Evolutionary conservation across 192 early-diverging fungal species (phyloP).

Genomic region (Podila horticola): DNA sequence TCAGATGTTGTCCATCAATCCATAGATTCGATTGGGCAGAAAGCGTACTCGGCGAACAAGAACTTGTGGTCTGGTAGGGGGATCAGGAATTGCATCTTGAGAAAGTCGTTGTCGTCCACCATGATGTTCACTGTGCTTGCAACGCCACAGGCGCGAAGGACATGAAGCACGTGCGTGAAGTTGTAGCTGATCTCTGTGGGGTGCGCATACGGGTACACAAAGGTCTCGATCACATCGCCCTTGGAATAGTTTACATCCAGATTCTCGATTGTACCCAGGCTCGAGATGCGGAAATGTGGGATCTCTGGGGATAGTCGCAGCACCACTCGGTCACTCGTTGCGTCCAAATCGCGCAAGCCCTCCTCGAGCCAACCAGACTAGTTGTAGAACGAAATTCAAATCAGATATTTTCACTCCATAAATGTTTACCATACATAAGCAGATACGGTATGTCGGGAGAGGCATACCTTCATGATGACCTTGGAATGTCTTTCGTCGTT

Average conservation of each 20-base stretch:
- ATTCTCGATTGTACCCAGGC: slow-evolving; percentile 45
- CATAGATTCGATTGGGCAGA: slow-evolving; percentile 21
- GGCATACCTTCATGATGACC: slow-evolving; percentile 33
- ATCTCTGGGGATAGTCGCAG: slow-evolving; percentile 42
- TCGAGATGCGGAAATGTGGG: slow-evolving; percentile 42
- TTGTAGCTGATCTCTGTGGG: slow-evolving; percentile 40
- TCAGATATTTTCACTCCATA: not conserved
- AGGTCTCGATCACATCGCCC: slow-evolving; percentile 42
- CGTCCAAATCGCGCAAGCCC: slow-evolving; percentile 40
- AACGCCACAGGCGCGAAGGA: slow-evolving; percentile 26
- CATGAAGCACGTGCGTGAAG: slow-evolving; percentile 34
- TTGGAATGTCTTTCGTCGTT: slow-evolving; percentile 28
- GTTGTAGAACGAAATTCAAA: not conserved
- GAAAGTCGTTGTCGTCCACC: slow-evolving; percentile 33
- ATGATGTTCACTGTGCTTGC: slow-evolving; percentile 27
- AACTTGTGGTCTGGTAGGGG: slow-evolving; percentile 27
- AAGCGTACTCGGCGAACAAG: slow-evolving; percentile 35
- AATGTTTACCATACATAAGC: not conserved
- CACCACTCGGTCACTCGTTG: slow-evolving; percentile 38
- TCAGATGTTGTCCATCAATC: slow-evolving; percentile 5
- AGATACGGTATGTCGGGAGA: not conserved
- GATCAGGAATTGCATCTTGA: slow-evolving; percentile 41
- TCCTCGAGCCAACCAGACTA: slow-evolving; percentile 48
- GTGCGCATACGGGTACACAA: slow-evolving; percentile 12
- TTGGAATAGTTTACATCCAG: slow-evolving; percentile 49